phyloP scores from a whole-genome alignment of 805 yeast species.

The Saccharomycopsis javanensis region DNA sequence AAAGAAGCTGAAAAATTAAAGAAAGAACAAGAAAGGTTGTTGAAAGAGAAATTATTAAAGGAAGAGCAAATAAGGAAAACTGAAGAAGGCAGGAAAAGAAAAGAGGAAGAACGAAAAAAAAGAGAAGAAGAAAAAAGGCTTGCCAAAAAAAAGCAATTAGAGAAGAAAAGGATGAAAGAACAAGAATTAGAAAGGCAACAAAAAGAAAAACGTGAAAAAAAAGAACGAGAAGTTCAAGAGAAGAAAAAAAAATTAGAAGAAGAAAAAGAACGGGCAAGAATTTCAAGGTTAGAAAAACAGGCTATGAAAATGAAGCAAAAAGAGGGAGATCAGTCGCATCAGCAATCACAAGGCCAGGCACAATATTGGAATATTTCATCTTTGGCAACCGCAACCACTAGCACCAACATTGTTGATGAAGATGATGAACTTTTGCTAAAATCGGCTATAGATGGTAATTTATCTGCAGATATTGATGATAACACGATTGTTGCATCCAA shows the following conservation, averaged over 20 bases:
- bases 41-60: conserved; percentile 11
- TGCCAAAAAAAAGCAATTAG: conserved; percentile 4
- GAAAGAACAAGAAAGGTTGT: conserved; percentile 15
- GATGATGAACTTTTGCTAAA: background rate
- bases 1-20: conserved; percentile 16
- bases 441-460: background rate
- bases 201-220: conserved; percentile 4
- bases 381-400: background rate
- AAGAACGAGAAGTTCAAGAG: conserved; percentile 5
- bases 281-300: background rate
- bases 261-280: conserved; percentile 1
- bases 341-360: background rate
- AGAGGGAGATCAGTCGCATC: background rate
- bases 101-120: conserved; percentile 16
- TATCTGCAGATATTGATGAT: background rate
- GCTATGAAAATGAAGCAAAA: background rate
- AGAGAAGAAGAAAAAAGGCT: conserved; percentile 12
- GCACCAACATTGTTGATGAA: background rate
- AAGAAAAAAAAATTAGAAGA: conserved; percentile 5
- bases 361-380: background rate
- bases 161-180: conserved; percentile 9
- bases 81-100: conserved; percentile 13
- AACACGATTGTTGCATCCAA: background rate
- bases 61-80: conserved; percentile 16
- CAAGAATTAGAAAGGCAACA: conserved; percentile 5